Evolutionary conservation across 306 rosid species (phyloP), one percentile per base, ranked within the genome.

Genomic region (Rosa multiflora): DNA sequence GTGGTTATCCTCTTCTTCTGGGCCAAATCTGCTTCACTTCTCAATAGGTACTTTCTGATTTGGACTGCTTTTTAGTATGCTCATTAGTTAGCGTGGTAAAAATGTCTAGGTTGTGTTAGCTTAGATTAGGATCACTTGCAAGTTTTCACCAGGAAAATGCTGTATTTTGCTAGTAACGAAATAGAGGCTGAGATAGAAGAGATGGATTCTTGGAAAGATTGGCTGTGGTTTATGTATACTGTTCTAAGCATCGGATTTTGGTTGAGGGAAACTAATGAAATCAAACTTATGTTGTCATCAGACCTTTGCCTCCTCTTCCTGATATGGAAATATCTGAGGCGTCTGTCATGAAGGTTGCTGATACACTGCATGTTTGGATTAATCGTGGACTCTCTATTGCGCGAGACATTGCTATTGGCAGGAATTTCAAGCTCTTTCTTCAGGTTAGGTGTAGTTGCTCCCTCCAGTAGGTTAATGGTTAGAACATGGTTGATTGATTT

Each of bases 1-100:
- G 91, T 95, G n/a, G 78, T 87, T 43, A 92, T 95, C 73, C 92
- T 96, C 63, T 96, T 96, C 72, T 80, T 91, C 75, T 96, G 99
- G 99, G 98, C 94, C 70, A 93, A 93, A 89, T 90, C 99, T 77
- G 99, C 99, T 79, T 86, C 94, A 67, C 96, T 96, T 81, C 98
- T 96, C 80, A 93, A 96, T 76, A 89, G 99, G 98, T 91, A 84
- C 40, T 49, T 43, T 78, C 21, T 46, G 23, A 68, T 37, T 40
- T 18, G 53, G 53, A 49, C 39, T 44, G 18, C 29, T 17, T 8
- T 53, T 20, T 51, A 14, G 8, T 21, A 2, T 51, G 1, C 51
- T 53, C 70, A 29, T 62, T 10, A 39, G 68, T 47, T 32, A 21
- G 73, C 56, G 29, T 23, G 13, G 11, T 18, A 7, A 43, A 29